These are phyloP conservation scores for sorghum (Sorghum bicolor) DNA, from an alignment of 176 grass and related monocot species.

Conservation along the genomic window DNA sequence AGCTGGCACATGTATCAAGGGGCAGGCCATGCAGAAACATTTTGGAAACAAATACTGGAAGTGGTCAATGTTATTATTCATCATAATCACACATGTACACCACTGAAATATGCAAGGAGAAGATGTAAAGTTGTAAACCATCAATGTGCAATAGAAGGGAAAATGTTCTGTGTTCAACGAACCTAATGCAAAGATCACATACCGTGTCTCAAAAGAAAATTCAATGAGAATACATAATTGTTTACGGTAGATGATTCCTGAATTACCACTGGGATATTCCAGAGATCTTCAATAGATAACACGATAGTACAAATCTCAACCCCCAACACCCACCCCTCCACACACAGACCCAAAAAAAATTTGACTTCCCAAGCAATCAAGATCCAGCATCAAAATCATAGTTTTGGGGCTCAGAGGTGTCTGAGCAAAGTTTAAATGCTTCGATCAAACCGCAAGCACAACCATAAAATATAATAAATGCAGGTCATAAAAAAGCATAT, in stretches of 20 bases:
- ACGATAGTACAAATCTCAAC: not conserved
- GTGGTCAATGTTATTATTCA: not conserved
- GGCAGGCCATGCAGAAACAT: not conserved
- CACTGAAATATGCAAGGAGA: not conserved
- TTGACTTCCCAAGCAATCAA: not conserved
- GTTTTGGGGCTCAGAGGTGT: not conserved
- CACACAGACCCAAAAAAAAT: not conserved
- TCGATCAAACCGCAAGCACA: not conserved
- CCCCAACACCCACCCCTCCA: not conserved
- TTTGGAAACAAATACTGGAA: not conserved
- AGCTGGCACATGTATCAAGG: not conserved
- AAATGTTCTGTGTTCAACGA: not conserved
- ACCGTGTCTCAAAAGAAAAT: not conserved
- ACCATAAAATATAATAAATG: not conserved
- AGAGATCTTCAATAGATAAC: not conserved
- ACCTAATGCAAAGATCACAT: not conserved
- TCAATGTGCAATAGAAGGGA: not conserved
- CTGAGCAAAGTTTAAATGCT: not conserved
- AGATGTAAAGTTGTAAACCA: not conserved
- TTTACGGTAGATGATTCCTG: constrained; percentile 27
- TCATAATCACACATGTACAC: not conserved
- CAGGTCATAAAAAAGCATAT: not conserved
- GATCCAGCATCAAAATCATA: not conserved
- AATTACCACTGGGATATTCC: not conserved
- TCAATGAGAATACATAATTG: not conserved